phyloP scores from a whole-genome alignment of 129 eudicot species.

The Helichrysum umbraculigerum region DNA sequence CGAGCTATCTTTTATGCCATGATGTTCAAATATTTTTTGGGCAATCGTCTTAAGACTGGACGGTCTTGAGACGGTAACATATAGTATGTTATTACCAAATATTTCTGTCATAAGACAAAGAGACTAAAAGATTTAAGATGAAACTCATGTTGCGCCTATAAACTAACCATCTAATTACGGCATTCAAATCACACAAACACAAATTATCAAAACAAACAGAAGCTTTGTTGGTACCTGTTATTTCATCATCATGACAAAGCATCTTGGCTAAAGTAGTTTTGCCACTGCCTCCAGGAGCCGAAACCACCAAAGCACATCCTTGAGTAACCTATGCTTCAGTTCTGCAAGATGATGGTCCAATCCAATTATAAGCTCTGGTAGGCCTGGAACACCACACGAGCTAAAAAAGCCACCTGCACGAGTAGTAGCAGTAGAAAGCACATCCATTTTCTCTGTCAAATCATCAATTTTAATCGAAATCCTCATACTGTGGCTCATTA shows the following conservation, averaged over 20 bases:
- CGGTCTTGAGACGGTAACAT: slow-evolving; percentile 43
- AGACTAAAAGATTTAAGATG: background rate
- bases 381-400: slow-evolving; percentile 13
- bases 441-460: background rate
- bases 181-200: background rate
- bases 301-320: slow-evolving; percentile 27
- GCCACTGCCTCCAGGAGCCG: slow-evolving; percentile 53
- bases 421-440: background rate
- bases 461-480: background rate
- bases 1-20: background rate
- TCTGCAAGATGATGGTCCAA: background rate
- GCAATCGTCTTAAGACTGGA: slow-evolving; percentile 33
- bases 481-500: background rate
- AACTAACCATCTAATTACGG: background rate
- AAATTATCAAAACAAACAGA: background rate
- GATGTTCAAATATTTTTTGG: slow-evolving; percentile 31
- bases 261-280: slow-evolving; percentile 48
- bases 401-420: slow-evolving; percentile 21
- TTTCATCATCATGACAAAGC: slow-evolving; percentile 47
- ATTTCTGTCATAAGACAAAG: slow-evolving; percentile 22
- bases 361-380: background rate
- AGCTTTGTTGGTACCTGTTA: slow-evolving; percentile 26
- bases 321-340: slow-evolving; percentile 17
- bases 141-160: background rate
- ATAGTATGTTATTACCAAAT: slow-evolving; percentile 45